phyloP scores from a whole-genome alignment of 805 yeast species.

The Candida ficus region DNA sequence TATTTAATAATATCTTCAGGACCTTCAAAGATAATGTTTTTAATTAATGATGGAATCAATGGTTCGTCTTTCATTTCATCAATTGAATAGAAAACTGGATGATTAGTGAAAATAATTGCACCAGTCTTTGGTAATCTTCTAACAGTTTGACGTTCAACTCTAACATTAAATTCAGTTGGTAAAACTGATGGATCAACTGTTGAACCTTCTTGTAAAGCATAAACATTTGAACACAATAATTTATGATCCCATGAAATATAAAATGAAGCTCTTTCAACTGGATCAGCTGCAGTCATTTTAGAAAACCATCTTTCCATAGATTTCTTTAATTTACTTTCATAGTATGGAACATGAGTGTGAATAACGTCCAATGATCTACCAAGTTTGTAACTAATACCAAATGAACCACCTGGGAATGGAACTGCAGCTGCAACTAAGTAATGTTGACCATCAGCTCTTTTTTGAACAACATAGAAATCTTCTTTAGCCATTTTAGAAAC shows the following conservation, averaged over 20 bases:
- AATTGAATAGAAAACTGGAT: constrained; percentile 71
- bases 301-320: constrained; percentile 74
- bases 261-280: constrained; percentile 75
- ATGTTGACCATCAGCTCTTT: constrained; percentile 52
- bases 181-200: constrained; percentile 38
- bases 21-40: constrained; percentile 59
- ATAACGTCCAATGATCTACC: constrained; percentile 61
- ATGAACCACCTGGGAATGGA: constrained; percentile 76
- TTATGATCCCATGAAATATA: constrained; percentile 71
- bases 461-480: constrained; percentile 61
- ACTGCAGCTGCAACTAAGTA: constrained; percentile 70
- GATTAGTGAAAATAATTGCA: constrained; percentile 71
- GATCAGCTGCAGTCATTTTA: constrained; percentile 52
- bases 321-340: constrained; percentile 54
- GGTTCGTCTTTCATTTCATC: constrained; percentile 84
- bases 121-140: constrained; percentile 58
- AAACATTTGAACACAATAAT: constrained; percentile 50
- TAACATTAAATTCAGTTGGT: constrained; percentile 54
- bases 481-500: constrained; percentile 70
- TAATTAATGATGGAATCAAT: constrained; percentile 58
- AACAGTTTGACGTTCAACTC: constrained; percentile 71
- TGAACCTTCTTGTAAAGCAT: constrained; percentile 42
- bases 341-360: constrained; percentile 67
- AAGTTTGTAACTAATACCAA: constrained; percentile 54
- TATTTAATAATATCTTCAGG: constrained; percentile 63